Evolutionary conservation across 2,329 filamentous ascomycete species (phyloP).

Genomic region (Coniochaeta sp.): DNA sequence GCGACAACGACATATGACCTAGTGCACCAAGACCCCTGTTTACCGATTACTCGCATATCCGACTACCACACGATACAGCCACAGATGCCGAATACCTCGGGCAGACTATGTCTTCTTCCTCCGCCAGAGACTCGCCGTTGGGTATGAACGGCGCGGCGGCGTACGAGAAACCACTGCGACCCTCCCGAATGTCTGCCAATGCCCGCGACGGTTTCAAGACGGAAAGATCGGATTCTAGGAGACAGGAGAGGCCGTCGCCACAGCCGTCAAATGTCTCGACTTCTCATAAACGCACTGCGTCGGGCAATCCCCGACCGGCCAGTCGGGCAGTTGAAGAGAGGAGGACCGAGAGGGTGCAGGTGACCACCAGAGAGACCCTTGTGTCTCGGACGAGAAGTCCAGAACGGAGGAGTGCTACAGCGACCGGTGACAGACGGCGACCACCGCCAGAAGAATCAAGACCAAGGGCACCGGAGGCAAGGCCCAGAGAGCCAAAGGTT

Average conservation of each 20-base stretch:
- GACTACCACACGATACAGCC: not conserved
- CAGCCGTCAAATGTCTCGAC: slow-evolving; percentile 29
- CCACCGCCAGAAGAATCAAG: slow-evolving; percentile 26
- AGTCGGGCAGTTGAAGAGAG: slow-evolving; percentile 45
- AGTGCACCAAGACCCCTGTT: not conserved
- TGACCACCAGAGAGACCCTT: slow-evolving; percentile 58
- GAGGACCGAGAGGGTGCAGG: slow-evolving; percentile 44
- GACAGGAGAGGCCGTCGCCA: slow-evolving; percentile 25
- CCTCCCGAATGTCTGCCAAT: slow-evolving; percentile 26
- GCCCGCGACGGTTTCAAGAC: slow-evolving; percentile 12
- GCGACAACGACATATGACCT: not conserved
- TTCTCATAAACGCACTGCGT: slow-evolving; percentile 51
- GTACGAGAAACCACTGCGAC: slow-evolving; percentile 2
- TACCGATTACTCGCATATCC: not conserved
- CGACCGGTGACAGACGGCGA: slow-evolving; percentile 28
- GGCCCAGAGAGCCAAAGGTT: slow-evolving; percentile 34
- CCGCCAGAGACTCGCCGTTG: not conserved
- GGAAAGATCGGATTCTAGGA: slow-evolving; percentile 23
- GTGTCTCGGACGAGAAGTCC: slow-evolving; percentile 54
- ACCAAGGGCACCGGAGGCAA: slow-evolving; percentile 36
- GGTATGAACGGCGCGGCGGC: slow-evolving; percentile 1
- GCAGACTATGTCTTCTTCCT: not conserved
- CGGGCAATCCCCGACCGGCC: slow-evolving; percentile 45
- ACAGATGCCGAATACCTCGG: slow-evolving; percentile 18
- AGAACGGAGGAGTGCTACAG: slow-evolving; percentile 23